A percentile compares a stretch with the other conserved stretches of the same genome.
phyloP scores from a whole-genome alignment of 2,329 filamentous ascomycete genomes.

The Cercospora zeina region DNA sequence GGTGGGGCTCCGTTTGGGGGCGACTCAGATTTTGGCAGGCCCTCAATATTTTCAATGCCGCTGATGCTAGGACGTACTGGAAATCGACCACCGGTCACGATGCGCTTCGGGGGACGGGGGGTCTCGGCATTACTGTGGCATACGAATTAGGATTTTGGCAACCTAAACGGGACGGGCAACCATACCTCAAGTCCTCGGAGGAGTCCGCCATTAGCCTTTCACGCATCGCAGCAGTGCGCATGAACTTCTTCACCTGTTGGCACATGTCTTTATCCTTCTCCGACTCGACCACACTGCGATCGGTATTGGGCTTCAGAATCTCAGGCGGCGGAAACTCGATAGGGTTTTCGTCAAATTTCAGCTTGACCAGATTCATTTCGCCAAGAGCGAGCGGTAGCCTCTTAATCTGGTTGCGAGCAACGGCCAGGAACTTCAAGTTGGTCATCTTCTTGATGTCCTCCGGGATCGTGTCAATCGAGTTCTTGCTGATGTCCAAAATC shows the following conservation, averaged over 20 bases:
- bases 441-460: conserved; percentile 76
- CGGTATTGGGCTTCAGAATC: conserved; percentile 37
- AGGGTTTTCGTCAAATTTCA: conserved; percentile 88
- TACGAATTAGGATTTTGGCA: conserved; percentile 9
- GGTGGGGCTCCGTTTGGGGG: conserved; percentile 70
- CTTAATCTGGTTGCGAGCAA: conserved; percentile 83
- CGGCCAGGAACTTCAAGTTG: conserved; percentile 83
- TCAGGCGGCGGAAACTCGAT: conserved; percentile 69
- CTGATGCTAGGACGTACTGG: conserved; percentile 66
- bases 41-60: conserved; percentile 60
- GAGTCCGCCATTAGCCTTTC: conserved; percentile 33
- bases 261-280: conserved; percentile 63
- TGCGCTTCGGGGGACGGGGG: conserved; percentile 65
- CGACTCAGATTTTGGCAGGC: conserved; percentile 57
- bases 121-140: conserved; percentile 69
- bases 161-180: neutral
- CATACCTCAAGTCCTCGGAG: conserved; percentile 36
- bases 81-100: conserved; percentile 56
- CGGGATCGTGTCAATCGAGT: conserved; percentile 76
- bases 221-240: conserved; percentile 49
- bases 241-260: conserved; percentile 60
- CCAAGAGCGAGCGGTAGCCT: conserved; percentile 80
- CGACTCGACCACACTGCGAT: conserved; percentile 52
- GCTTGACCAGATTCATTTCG: conserved; percentile 87
- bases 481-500: conserved; percentile 88